Evolutionary conservation across 2,329 filamentous ascomycete species (phyloP), one percentile per base, ranked within the genome.

Genomic region (Venturia oleaginea): DNA sequence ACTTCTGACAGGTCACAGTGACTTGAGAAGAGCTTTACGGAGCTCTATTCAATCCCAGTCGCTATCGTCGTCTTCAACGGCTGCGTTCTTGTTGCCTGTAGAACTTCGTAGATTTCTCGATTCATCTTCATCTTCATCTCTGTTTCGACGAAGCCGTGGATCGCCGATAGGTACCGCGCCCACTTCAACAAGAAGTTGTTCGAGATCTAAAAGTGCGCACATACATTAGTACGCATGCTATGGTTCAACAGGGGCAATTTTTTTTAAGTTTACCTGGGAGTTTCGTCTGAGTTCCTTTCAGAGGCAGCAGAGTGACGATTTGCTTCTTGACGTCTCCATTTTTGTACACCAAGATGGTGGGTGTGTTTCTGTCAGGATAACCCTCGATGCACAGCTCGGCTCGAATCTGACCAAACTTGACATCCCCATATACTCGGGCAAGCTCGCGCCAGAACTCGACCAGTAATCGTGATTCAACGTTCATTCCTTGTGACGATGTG

Each of bases 381-480:
- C 91, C 91, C 75, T 97, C 94, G 70, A 99, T 97, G 65, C 94
- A 96, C 78, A 97, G 86, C 72, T 91, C 87, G 7, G 88, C 94
- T 69, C 88, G 85, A 69, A 99, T 97, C 78, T 97, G 91, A 75
- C 93, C 97, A 77, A 99, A 99, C 78, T 99, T 99, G 75, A 99
- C 81, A 68, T 99, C 93, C 24, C 92, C 91, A 72, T 92, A 99
- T 71, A 93, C 91, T 66, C 77, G 78, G 0, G 94, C 93, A 48
- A 94, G 83, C 71, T 92, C 86, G 42, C 88, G 83, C 92, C 93
- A 99, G 24, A 97, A 80, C 72, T 96, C 89, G 0, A 87, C 86
- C 70, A 97, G 77, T 3, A 97, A 81, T 66, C 89, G 84, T 3
- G 92, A 96, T 77, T 97, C 92, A 40, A 88, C 83, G 71, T 97